Base-by-base conservation (phyloP, 2,329 filamentous ascomycete species). In the Fusarium falciforme region DNA sequence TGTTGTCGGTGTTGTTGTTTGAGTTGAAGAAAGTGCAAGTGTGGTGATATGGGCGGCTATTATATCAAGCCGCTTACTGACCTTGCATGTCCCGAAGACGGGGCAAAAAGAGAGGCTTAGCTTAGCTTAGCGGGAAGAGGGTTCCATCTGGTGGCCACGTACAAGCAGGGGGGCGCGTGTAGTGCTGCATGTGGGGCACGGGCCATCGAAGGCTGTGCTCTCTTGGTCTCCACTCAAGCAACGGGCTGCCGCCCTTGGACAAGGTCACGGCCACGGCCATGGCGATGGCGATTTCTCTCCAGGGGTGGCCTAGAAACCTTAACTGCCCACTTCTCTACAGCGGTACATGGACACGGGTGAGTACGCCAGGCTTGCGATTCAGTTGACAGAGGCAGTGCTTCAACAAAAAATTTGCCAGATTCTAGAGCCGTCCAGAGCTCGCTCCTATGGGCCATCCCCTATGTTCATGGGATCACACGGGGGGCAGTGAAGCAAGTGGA, bases 201-300 rank as follows among this genome's bases (percentile, higher is more conserved):
- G 52, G 38, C 62, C 61, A 64, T 44, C 17, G 20, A 69, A 61
- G 72, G 72, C 72, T 59, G 72, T 75, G 72, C 72, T 55, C 55
- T 59, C 52, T 5, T 25, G 25, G 11, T 52, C 47, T 29, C 47
- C 47, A 52, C 47, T 27, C 29, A 31, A 31, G 29, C 29, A n/a
- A 47, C 40, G 55, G 60, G 62, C 17, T 29, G 27, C 35, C 36
- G 62, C 52, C 22, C 29, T 33, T 36, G 42, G 42, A 25, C 42
- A 16, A 3, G 40, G 20, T 44, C 20, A 44, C 42, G 27, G 27
- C 33, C 52, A 61, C 47, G 66, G 69, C 73, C 59, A 70, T 72
- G 71, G 74, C 71, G 71, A 74, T 76, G 71, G 73, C 71, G 54
- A 76, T 75, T 47, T 44, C 67, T 58, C n/a, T 12, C 47, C 68